Evolutionary conservation across 768 basidiomycete genomes (phyloP).

Genomic region (Lyophyllum shimeji): DNA sequence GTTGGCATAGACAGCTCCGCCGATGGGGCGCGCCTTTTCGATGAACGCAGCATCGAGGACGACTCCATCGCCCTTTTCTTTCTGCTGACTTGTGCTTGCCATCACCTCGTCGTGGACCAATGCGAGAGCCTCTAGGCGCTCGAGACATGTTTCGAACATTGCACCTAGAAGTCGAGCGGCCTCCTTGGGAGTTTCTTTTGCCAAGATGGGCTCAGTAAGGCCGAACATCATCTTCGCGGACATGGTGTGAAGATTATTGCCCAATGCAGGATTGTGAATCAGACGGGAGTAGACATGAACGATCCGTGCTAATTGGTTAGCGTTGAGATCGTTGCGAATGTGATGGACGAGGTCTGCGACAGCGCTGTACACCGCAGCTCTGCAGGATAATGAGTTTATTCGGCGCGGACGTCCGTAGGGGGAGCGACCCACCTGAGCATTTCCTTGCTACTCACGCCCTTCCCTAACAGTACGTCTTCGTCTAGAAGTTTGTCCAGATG

Average conservation of each 20-base stretch:
- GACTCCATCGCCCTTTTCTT: constrained; percentile 40
- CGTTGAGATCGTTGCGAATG: constrained; percentile 76
- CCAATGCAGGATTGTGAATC: constrained; percentile 85
- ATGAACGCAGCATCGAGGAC: constrained; percentile 62
- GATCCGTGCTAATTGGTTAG: constrained; percentile 72
- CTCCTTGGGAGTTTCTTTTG: constrained; percentile 70
- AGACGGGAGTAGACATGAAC: constrained; percentile 84
- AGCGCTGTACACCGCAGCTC: constrained; percentile 80
- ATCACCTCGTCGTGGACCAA: constrained; percentile 58
- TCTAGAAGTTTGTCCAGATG: constrained; percentile 90
- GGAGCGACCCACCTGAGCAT: constrained; percentile 57
- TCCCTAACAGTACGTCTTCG: constrained; percentile 86
- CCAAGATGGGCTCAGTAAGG: constrained; percentile 77
- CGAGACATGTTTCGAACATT: constrained; percentile 81
- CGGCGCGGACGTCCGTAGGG: neutral
- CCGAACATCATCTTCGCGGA: constrained; percentile 93
- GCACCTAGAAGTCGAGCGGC: constrained; percentile 68
- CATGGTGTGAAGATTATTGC: constrained; percentile 80
- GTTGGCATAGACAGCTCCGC: constrained; percentile 70
- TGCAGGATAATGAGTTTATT: constrained; percentile 26
- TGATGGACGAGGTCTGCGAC: constrained; percentile 95
- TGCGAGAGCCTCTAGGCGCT: constrained; percentile 81
- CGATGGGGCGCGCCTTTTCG: constrained; percentile 84
- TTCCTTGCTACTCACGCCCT: constrained; percentile 81
- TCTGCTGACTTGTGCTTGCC: constrained; percentile 45